Evolutionary conservation across 768 basidiomycete genomes (phyloP).

Genomic region (Butyriboletus loyo): DNA sequence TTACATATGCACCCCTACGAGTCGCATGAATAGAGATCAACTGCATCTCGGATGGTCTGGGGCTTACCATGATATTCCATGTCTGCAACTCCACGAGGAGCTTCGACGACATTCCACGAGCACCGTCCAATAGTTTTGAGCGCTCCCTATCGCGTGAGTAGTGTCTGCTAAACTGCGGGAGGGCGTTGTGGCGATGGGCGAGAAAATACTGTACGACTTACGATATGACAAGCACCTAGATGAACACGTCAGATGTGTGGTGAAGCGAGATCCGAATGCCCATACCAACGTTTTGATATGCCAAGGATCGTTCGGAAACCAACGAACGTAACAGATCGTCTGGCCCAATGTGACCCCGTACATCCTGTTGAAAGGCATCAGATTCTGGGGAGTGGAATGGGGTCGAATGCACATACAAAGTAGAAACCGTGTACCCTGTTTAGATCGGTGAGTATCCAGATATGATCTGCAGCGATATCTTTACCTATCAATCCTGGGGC

Average conservation of each 20-base stretch:
- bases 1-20: conserved; percentile 7
- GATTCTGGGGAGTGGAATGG: neutral
- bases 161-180: conserved; percentile 8
- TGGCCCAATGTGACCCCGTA: conserved; percentile 15
- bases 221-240: conserved; percentile 3
- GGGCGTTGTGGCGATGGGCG: neutral
- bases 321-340: conserved; percentile 1
- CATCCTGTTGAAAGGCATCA: neutral
- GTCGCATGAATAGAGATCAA: neutral
- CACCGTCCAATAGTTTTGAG: neutral
- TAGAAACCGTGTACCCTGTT: conserved; percentile 1
- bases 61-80: conserved; percentile 1
- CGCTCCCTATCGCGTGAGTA: neutral
- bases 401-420: conserved; percentile 1
- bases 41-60: too few relatives aligned
- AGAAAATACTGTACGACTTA: neutral
- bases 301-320: conserved; percentile 10
- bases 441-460: neutral
- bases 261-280: neutral
- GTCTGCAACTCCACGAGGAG: neutral
- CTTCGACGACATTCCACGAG: conserved; percentile 2
- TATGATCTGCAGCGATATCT: neutral
- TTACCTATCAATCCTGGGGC: conserved; percentile 5
- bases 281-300: conserved; percentile 4
- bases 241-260: neutral